A percentile compares a stretch with the other conserved stretches of the same genome.
Conservation (phyloP, 2,329 filamentous ascomycete species). For the Neopestalotiopsis sp. region DNA sequence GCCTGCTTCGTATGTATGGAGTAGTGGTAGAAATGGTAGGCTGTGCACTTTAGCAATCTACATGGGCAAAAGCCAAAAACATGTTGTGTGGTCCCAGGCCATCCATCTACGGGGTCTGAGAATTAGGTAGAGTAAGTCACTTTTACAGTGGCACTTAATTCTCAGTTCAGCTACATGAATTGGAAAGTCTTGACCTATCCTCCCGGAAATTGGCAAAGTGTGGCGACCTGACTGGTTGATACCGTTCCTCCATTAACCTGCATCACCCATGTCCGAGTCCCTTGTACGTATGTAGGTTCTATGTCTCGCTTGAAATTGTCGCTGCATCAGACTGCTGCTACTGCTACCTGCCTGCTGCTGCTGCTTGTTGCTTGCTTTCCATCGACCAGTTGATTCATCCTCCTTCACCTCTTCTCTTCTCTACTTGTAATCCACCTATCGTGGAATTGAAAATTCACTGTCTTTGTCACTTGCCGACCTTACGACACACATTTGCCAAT, state of each 20-base stretch:
- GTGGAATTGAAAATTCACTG: not conserved
- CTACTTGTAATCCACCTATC: not conserved
- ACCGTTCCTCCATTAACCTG: conserved; percentile 5
- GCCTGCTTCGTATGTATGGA: not conserved
- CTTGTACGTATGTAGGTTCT: not conserved
- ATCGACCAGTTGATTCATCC: not conserved
- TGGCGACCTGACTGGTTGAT: conserved; percentile 17
- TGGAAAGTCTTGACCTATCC: conserved; percentile 7
- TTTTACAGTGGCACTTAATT: not conserved
- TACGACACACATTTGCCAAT: not conserved
- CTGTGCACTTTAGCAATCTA: conserved; percentile 1
- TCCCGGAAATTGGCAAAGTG: conserved; percentile 1
- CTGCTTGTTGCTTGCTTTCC: not conserved
- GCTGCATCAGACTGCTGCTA: not conserved
- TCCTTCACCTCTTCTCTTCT: conserved; percentile 17
- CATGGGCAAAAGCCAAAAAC: not conserved
- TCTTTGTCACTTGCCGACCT: conserved; percentile 5
- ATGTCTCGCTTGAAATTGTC: conserved; percentile 3
- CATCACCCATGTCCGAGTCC: conserved; percentile 15
- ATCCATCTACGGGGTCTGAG: not conserved
- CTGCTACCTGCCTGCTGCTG: not conserved
- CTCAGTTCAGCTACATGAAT: not conserved
- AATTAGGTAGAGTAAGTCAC: not conserved
- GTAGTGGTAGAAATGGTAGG: not conserved
- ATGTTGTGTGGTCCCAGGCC: not conserved